Conservation (phyloP, 225 moss, liverwort and hornwort species). For the Lunularia cruciata region DNA sequence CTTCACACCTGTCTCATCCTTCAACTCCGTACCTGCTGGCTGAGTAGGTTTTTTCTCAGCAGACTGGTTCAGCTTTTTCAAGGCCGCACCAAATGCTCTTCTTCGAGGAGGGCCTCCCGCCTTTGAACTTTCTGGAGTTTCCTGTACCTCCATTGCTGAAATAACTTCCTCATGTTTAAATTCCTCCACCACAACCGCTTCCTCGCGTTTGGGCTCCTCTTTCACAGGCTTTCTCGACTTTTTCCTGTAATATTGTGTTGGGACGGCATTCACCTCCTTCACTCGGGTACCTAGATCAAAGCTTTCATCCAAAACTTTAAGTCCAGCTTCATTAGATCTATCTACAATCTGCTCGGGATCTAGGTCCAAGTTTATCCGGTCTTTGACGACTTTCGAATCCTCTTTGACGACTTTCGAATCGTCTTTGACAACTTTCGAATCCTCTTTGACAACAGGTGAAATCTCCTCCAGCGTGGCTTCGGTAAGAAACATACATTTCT, state of each 20-base stretch:
- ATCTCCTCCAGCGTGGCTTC: constrained; percentile 22
- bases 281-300: background rate
- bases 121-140: constrained; percentile 47
- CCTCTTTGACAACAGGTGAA: background rate
- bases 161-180: constrained; percentile 22
- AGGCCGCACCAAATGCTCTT: constrained; percentile 73
- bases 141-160: constrained; percentile 42
- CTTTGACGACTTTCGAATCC: background rate
- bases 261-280: constrained; percentile 10
- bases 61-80: constrained; percentile 65
- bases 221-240: constrained; percentile 42
- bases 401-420: background rate
- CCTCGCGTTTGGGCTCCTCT: constrained; percentile 17
- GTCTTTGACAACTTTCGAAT: background rate
- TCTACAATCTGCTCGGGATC: background rate
- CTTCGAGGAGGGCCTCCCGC: constrained; percentile 50
- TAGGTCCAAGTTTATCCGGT: background rate
- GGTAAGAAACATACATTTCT: constrained; percentile 19
- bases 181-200: constrained; percentile 22
- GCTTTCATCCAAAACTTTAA: background rate
- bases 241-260: constrained; percentile 47
- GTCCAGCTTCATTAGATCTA: background rate
- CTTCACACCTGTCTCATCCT: constrained; percentile 44
- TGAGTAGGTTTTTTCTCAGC: constrained; percentile 48
- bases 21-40: constrained; percentile 38